Evolutionary conservation across 2,329 filamentous ascomycete genomes (phyloP).

Genomic region (Penicillium brasilianum): DNA sequence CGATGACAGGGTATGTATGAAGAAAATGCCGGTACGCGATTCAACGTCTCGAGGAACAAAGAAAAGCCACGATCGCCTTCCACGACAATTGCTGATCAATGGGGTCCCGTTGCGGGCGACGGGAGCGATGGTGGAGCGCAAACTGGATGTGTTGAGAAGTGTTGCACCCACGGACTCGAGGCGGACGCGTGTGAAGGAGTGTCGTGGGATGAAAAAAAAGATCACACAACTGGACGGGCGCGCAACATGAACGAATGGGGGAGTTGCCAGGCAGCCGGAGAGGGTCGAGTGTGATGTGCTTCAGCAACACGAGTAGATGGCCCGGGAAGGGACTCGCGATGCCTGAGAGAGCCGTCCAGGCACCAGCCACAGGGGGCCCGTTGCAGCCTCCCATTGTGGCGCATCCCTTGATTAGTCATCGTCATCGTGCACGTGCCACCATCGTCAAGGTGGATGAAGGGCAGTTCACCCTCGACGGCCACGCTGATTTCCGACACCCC

Average conservation of each 20-base stretch:
- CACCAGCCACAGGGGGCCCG: constrained; percentile 25
- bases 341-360: constrained; percentile 8
- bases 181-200: constrained; percentile 25
- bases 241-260: constrained; percentile 8
- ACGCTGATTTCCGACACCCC: constrained; percentile 10
- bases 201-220: constrained; percentile 7
- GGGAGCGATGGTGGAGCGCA: constrained; percentile 29
- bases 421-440: constrained; percentile 29
- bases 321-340: constrained; percentile 32
- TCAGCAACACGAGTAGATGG: constrained; percentile 22
- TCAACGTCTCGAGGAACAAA: neutral
- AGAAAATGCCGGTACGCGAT: constrained; percentile 1
- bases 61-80: neutral
- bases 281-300: neutral
- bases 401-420: constrained; percentile 18
- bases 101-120: constrained; percentile 17
- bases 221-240: neutral
- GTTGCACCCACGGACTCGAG: constrained; percentile 24
- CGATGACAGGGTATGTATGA: constrained; percentile 10
- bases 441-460: constrained; percentile 19
- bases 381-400: constrained; percentile 16
- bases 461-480: constrained; percentile 16
- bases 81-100: constrained; percentile 29
- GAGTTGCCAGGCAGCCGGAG: constrained; percentile 12
- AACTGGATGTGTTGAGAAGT: constrained; percentile 22